These are phyloP conservation scores for Xylariaceae sp. DNA, from an alignment of 2,329 filamentous ascomycete species.

Conservation along the genomic window DNA sequence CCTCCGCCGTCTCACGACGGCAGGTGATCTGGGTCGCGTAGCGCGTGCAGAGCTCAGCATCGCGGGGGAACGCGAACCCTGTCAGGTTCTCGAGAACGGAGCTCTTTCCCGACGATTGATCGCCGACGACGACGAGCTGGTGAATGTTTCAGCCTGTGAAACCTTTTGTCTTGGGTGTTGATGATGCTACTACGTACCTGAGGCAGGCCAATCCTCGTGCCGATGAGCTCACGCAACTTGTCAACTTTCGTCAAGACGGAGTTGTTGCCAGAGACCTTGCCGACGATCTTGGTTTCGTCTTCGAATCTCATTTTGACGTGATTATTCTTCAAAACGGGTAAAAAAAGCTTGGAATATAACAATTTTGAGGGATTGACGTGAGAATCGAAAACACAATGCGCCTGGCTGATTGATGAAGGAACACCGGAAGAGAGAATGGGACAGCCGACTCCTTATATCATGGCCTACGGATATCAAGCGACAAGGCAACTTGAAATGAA, in stretches of 20 bases:
- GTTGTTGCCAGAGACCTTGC: slow-evolving; percentile 29
- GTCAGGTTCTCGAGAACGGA: slow-evolving; percentile 68
- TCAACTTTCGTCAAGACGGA: slow-evolving; percentile 35
- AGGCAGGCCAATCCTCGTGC: slow-evolving; percentile 31
- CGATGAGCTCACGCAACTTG: slow-evolving; percentile 39
- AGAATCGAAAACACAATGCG: no score
- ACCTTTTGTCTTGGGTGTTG: neutral
- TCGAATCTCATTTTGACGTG: neutral
- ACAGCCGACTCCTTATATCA: no score
- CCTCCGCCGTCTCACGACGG: slow-evolving; percentile 34
- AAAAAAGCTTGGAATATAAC: neutral
- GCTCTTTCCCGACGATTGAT: slow-evolving; percentile 81
- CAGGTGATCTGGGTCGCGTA: slow-evolving; percentile 46
- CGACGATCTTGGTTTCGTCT: neutral
- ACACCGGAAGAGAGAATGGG: no score
- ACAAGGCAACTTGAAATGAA: no score
- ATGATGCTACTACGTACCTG: slow-evolving; percentile 26
- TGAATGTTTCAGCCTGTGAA: neutral
- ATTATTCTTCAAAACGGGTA: neutral
- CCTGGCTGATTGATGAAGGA: no score
- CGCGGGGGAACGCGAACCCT: slow-evolving; percentile 44
- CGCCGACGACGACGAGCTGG: slow-evolving; percentile 71
- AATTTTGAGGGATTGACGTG: neutral
- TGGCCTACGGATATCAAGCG: no score
- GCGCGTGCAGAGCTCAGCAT: slow-evolving; percentile 42